Percentiles rank a stretch among this genome's conserved stretches.
These are phyloP conservation scores for Nakataea oryzae DNA, from an alignment of 2,329 filamentous ascomycete species.

Conservation along the genomic window DNA sequence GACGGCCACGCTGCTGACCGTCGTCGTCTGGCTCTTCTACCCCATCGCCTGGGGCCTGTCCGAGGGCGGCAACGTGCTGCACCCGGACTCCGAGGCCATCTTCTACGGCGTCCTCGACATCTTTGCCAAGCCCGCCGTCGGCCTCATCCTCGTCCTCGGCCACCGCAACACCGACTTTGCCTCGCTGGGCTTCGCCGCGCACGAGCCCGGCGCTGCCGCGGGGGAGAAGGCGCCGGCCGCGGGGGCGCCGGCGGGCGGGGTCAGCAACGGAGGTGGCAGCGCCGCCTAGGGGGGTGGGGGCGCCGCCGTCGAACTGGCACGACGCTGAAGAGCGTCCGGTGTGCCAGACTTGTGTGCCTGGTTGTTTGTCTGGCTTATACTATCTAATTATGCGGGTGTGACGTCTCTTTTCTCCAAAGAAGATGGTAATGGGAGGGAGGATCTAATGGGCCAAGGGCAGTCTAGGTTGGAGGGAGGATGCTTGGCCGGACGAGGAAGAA, in stretches of 20 bases:
- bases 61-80: slow-evolving; percentile 41
- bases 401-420: too few relatives aligned
- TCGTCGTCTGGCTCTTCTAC: slow-evolving; percentile 40
- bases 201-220: neutral
- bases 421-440: too few relatives aligned
- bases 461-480: too few relatives aligned
- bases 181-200: neutral
- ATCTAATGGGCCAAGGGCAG: too few relatives aligned
- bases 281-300: too few relatives aligned
- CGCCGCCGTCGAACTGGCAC: too few relatives aligned
- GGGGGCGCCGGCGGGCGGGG: too few relatives aligned
- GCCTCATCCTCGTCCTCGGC: slow-evolving; percentile 30
- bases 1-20: neutral
- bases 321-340: too few relatives aligned
- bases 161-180: slow-evolving; percentile 16
- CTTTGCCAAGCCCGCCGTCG: slow-evolving; percentile 32
- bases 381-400: neutral
- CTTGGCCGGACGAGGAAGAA: too few relatives aligned
- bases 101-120: slow-evolving; percentile 45
- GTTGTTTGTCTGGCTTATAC: too few relatives aligned
- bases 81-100: slow-evolving; percentile 20
- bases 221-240: neutral
- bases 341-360: too few relatives aligned
- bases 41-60: slow-evolving; percentile 41
- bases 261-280: neutral